Evolutionary conservation across 2,329 filamentous ascomycete genomes (phyloP), one percentile per base, ranked within the genome.

Genomic region (Colletotrichum phormii): DNA sequence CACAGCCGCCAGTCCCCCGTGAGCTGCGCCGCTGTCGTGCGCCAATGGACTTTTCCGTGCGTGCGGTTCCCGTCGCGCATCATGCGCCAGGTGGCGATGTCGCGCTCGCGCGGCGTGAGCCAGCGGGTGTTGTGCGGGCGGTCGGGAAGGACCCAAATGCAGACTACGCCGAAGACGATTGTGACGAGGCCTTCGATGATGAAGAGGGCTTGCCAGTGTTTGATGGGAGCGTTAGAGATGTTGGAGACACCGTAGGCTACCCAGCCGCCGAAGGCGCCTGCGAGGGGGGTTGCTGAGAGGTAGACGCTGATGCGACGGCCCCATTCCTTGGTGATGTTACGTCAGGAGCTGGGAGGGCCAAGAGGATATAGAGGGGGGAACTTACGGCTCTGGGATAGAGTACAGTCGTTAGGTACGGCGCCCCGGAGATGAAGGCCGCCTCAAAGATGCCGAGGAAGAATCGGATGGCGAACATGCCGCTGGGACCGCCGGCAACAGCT

Each of bases 231-330:
- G 24, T 81, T 80, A 12, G 79, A 77, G 2, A 78, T 77, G 15
- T 79, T 77, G 2, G 81, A 80, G 24, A 81, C 80, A 37, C 85
- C 81, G 55, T 83, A 82, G n/a, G 84, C 84, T 5, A 81, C 81
- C 64, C 83, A 81, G 22, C 86, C 76, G 3, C 78, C 78, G 0
- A 79, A 82, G 2, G 82, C 82, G 33, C 85, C 82, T 1, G 87
- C 88, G 0, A 90, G 76, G 18, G 89, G 86, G 0, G 88, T 86
- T 1, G 87, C 88, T 2, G 86, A 88, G 75, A 88, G 89, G 77
- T 88, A 90, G 15, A 89, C 81, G 31, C 85, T 86, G 74, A 90
- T 89, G 1, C 88, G 84, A 73, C 88, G 89, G 3, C 86, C 86
- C 67, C 71, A 72, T 69, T 72, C 69, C 64, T 72, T 37, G 15